Conservation (phyloP, 176 grass and related monocot species). For the Hordeum vulgare region MorexV3_pseudomolecules_assembly NC_058523.1:336618863-336619362, state of each 20-base stretch:
- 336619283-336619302: conserved; percentile 37
- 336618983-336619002: conserved; percentile 58
- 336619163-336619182: conserved; percentile 84
- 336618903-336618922: conserved; percentile 27
- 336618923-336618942: conserved; percentile 19
- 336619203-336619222: conserved; percentile 73
- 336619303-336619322: too few species aligned
- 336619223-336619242: conserved; percentile 53
- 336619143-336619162: conserved; percentile 83
- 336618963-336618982: conserved; percentile 78
- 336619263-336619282: conserved; percentile 73
- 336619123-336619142: conserved; percentile 69
- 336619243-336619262: conserved; percentile 71
- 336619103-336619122: conserved; percentile 63
- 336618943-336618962: conserved; percentile 59
- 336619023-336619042: conserved; percentile 81
- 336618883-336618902: conserved; percentile 85
- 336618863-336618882: conserved; percentile 51
- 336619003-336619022: conserved; percentile 86
- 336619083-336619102: conserved; percentile 53
- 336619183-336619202: conserved; percentile 89
- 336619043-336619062: conserved; percentile 40
- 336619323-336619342: too few species aligned
- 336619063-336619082: conserved; percentile 39
- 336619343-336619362: too few species aligned